Conservation (phyloP, 768 basidiomycete species). For the Candolleomyces eurysporus region DNA sequence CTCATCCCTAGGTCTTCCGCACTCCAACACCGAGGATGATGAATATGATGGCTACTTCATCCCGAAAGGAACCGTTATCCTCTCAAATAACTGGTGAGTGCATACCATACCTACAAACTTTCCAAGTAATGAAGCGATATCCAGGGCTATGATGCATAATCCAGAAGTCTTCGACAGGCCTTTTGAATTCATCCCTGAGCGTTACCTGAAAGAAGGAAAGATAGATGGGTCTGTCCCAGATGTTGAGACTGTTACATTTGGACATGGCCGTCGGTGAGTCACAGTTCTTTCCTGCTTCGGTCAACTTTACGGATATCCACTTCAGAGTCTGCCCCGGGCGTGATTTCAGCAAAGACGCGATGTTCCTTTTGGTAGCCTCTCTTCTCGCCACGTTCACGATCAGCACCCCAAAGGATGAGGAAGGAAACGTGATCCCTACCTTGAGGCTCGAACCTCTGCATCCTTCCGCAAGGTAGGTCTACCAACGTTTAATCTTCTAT, state of each 20-base stretch:
- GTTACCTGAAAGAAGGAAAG: constrained; percentile 8
- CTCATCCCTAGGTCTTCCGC: background rate
- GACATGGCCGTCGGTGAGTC: background rate
- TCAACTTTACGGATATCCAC: too few relatives aligned
- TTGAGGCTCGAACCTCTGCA: too few relatives aligned
- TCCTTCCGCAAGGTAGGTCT: too few relatives aligned
- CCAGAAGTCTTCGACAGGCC: background rate
- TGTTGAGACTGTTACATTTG: background rate
- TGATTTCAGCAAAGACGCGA: too few relatives aligned
- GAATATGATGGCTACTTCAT: constrained; percentile 14
- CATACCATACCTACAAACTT: background rate
- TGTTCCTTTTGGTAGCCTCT: too few relatives aligned
- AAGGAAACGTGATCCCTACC: too few relatives aligned
- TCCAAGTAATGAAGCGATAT: background rate
- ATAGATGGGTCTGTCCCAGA: background rate
- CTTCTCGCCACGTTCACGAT: too few relatives aligned
- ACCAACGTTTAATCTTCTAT: too few relatives aligned
- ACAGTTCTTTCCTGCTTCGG: too few relatives aligned
- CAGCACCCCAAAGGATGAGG: too few relatives aligned
- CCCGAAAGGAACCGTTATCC: constrained; percentile 13
- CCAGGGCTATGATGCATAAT: constrained; percentile 6
- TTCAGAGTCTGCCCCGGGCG: too few relatives aligned
- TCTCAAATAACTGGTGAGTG: constrained; percentile 14
- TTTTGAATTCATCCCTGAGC: constrained; percentile 3
- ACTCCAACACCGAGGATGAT: constrained; percentile 3